phyloP scores from a whole-genome alignment of 164 flowering plant species.

The Paratinospora sagittata region DNA sequence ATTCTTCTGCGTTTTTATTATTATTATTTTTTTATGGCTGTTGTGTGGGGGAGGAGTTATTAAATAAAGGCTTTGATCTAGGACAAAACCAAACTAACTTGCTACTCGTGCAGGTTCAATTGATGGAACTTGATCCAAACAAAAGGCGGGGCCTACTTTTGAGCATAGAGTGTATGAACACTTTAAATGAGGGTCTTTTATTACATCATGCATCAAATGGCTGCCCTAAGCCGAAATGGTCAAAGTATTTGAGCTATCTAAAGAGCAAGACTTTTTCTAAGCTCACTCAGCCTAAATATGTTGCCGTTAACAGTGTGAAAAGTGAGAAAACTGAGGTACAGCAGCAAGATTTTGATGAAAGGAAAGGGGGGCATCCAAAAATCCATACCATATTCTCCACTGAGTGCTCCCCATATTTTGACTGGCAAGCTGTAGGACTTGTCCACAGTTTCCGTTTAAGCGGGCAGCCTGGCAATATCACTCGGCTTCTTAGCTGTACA shows the following conservation, averaged over 20 bases:
- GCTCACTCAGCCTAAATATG: slow-evolving; percentile 60
- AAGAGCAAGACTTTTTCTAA: slow-evolving; percentile 76
- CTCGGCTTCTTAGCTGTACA: slow-evolving; percentile 94
- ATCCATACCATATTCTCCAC: slow-evolving; percentile 94
- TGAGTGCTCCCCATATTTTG: slow-evolving; percentile 84
- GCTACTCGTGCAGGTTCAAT: slow-evolving; percentile 42
- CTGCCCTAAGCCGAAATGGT: slow-evolving; percentile 86
- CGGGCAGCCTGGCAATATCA: slow-evolving; percentile 95
- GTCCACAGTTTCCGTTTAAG: slow-evolving; percentile 86
- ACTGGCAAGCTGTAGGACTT: slow-evolving; percentile 99
- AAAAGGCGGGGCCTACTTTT: slow-evolving; percentile 58
- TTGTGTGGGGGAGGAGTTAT: neutral
- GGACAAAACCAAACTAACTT: neutral
- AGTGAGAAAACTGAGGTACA: slow-evolving; percentile 24
- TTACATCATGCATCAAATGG: slow-evolving; percentile 70
- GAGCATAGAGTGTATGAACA: slow-evolving; percentile 82
- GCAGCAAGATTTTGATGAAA: slow-evolving; percentile 27
- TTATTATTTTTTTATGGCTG: neutral
- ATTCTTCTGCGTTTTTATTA: too few relatives aligned
- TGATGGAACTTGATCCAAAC: slow-evolving; percentile 59
- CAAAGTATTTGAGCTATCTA: slow-evolving; percentile 83
- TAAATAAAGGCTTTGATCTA: neutral
- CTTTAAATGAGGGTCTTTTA: slow-evolving; percentile 82
- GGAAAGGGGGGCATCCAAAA: slow-evolving; percentile 48
- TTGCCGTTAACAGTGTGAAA: slow-evolving; percentile 29